Evolutionary conservation across 371 early-diverging fungal genomes (phyloP), one percentile per base, ranked within the genome.

Genomic region (Lichtheimia hyalospora): DNA sequence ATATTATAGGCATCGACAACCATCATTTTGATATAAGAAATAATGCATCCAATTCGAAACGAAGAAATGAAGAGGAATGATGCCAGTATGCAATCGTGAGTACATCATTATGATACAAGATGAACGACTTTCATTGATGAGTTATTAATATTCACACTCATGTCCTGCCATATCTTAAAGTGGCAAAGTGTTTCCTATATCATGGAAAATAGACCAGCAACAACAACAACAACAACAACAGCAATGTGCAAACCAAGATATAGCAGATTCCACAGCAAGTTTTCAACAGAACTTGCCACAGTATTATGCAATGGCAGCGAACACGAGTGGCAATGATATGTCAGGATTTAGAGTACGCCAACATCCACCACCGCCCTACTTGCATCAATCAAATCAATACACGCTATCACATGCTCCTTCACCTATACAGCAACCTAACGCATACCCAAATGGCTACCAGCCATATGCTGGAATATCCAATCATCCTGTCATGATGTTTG

Each of bases 341-440:
- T 10, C 39, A 21, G 53, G 53, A 12, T 46, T 46, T 21, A n/a
- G 21, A 18, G 16, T 46, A n/a, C n/a, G 46, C 18, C 46, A 46
- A 10, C 46, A 46, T 46, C 46, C 46, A 21, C 46, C 46, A 46
- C 46, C 46, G 10, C 21, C 46, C 16, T 46, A 46, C 21, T 18
- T 46, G 18, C 46, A 46, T 5, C 46, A 46, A 10, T 12, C n/a
- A 46, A n/a, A 46, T 46, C 46, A 46, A 21, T 49, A 60, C 39
- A 52, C 28, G 21, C 60, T 28, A 24, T 53, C 44, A 15, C 60
- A 60, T 20, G 20, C 48, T 2, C 60, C 53, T 21, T 28, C 54
- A 18, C 54, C 54, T 12, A 49, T 28, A 14, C 60, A 39, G 27
- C 53, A 61, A 49, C 48, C 42, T 20, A 58, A 58, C 15, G 42